Percentiles rank a stretch among this genome's conserved stretches.
These are phyloP conservation scores for Entophlyctis luteolus DNA, from an alignment of 192 early-diverging fungal genomes.

Conservation along the genomic window DNA sequence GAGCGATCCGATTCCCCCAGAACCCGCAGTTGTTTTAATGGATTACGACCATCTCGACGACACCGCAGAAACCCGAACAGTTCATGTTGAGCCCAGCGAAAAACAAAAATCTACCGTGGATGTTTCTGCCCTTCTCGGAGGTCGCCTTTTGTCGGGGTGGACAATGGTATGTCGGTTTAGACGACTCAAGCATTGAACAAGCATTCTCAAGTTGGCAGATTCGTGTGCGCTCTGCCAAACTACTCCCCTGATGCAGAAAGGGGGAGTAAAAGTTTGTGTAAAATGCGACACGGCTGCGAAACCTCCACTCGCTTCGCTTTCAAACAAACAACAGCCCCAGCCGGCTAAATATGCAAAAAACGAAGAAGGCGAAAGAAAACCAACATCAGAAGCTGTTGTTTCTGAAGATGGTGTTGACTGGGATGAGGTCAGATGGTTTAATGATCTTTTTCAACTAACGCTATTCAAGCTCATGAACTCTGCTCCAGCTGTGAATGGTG, in stretches of 20 bases:
- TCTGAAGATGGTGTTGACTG: no score
- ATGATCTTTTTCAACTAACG: no score
- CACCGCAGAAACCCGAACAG: neutral
- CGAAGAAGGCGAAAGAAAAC: no score
- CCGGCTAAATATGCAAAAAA: no score
- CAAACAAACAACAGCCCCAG: no score
- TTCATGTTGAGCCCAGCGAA: neutral
- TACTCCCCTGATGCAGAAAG: conserved; percentile 16
- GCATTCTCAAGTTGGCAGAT: neutral
- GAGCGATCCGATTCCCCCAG: neutral
- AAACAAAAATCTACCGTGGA: neutral
- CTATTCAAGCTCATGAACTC: no score
- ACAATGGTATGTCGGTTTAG: conserved; percentile 2
- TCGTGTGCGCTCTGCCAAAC: neutral
- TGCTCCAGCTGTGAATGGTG: no score
- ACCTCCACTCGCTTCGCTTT: no score
- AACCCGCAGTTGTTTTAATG: neutral
- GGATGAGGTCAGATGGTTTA: no score
- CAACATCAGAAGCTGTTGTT: no score
- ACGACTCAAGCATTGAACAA: neutral
- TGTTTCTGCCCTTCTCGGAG: neutral
- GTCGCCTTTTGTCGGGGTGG: neutral
- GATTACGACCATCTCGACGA: neutral
- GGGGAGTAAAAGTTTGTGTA: neutral
- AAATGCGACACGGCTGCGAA: neutral